These are phyloP conservation scores for Didymella glomerata DNA, from an alignment of 2,329 filamentous ascomycete genomes.

Conservation along the genomic window DNA sequence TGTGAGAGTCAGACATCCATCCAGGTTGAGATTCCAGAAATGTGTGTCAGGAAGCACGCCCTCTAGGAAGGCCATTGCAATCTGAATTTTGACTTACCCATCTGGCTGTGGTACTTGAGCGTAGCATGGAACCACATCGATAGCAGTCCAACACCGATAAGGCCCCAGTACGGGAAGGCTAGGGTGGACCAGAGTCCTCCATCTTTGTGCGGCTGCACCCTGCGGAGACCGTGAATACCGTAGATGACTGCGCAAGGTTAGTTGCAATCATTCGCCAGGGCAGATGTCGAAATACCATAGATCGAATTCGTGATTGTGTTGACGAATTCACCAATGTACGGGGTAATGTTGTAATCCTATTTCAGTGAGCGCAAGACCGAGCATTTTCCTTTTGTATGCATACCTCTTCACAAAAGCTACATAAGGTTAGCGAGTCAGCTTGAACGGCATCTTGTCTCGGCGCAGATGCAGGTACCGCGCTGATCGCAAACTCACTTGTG, in stretches of 20 bases:
- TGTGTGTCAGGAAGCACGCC: background rate
- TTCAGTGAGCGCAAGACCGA: background rate
- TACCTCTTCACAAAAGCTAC: constrained; percentile 50
- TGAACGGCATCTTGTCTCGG: constrained; percentile 5
- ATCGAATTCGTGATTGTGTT: constrained; percentile 62
- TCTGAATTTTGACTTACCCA: constrained; percentile 46
- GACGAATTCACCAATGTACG: constrained; percentile 63
- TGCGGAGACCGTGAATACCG: constrained; percentile 45
- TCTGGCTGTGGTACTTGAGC: constrained; percentile 57
- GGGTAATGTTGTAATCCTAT: constrained; percentile 64
- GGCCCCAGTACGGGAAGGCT: constrained; percentile 54
- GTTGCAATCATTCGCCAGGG: background rate
- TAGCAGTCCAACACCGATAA: constrained; percentile 55
- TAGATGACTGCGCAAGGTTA: constrained; percentile 44
- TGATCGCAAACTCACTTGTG: constrained; percentile 41
- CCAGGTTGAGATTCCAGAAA: background rate
- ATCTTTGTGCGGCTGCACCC: constrained; percentile 34
- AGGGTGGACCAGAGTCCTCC: constrained; percentile 46
- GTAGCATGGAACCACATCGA: constrained; percentile 56
- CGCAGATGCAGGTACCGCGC: constrained; percentile 17
- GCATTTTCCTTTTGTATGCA: background rate
- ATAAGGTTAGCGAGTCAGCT: constrained; percentile 24
- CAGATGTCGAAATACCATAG: constrained; percentile 53
- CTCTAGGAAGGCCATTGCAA: background rate
- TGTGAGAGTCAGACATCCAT: constrained; percentile 7